Conservation (phyloP, 768 basidiomycete genomes). For the Phaeolepiota aurea region DNA sequence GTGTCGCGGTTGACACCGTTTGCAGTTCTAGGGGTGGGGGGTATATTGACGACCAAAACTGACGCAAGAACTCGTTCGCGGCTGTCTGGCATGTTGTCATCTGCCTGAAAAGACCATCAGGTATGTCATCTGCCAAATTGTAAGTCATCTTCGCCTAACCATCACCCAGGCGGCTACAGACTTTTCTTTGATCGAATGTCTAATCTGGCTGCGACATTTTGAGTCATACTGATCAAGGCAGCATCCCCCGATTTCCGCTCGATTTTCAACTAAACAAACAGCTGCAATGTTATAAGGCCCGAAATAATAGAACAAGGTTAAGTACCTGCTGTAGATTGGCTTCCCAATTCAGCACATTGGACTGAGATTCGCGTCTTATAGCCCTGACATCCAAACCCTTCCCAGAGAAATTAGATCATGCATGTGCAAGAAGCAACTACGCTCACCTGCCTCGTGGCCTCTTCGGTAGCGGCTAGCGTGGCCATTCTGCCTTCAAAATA, state of each 20-base stretch:
- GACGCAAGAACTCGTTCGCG: constrained; percentile 91
- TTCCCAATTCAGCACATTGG: constrained; percentile 49
- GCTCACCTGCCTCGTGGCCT: constrained; percentile 19
- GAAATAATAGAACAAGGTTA: not conserved
- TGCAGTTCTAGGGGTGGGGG: constrained; percentile 59
- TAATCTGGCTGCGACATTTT: constrained; percentile 66
- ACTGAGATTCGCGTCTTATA: constrained; percentile 39
- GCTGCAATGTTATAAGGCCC: not conserved
- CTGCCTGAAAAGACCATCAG: constrained; percentile 68
- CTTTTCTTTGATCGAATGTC: constrained; percentile 62
- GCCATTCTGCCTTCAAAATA: constrained; percentile 69
- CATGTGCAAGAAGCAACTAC: not conserved
- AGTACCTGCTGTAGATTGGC: constrained; percentile 47
- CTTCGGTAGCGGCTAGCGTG: constrained; percentile 18
- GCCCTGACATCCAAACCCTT: constrained; percentile 39
- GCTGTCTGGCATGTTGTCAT: constrained; percentile 89
- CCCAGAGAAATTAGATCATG: constrained; percentile 3
- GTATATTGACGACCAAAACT: constrained; percentile 88
- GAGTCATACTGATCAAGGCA: constrained; percentile 68
- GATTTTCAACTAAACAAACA: constrained; percentile 44
- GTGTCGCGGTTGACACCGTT: constrained; percentile 39
- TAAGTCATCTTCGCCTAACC: too few relatives aligned
- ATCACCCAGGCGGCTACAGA: too few relatives aligned
- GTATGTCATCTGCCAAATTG: constrained; percentile 60
- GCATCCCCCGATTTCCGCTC: constrained; percentile 62